phyloP scores from a whole-genome alignment of 2,329 filamentous ascomycete genomes.

The Apiospora phragmitis region DNA sequence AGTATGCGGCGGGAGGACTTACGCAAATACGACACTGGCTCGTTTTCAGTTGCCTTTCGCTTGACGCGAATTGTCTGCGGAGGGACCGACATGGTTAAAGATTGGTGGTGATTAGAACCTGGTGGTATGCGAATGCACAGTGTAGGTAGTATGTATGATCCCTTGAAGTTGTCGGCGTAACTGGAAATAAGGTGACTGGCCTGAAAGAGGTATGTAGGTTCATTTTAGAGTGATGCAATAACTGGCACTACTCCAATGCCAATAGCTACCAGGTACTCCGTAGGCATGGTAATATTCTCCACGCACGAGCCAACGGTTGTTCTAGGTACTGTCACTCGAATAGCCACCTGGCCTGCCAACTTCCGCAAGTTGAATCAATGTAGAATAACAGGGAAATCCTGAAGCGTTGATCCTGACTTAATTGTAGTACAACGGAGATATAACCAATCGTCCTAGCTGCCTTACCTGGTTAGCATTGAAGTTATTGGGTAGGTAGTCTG shows the following conservation, averaged over 20 bases:
- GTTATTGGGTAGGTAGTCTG: no score
- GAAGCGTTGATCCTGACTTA: no score
- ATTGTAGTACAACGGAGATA: no score
- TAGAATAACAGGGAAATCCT: background rate
- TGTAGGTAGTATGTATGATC: background rate
- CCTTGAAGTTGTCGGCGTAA: background rate
- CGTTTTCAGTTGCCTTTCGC: constrained; percentile 55
- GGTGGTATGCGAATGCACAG: background rate
- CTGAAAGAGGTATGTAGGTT: background rate
- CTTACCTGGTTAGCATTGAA: no score
- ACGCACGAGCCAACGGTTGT: background rate
- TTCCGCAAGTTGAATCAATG: background rate
- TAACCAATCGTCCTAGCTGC: no score
- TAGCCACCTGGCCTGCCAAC: background rate
- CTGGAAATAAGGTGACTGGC: background rate
- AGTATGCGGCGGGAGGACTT: constrained; percentile 24
- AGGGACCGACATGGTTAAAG: constrained; percentile 48
- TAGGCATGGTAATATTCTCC: background rate
- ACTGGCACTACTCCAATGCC: background rate
- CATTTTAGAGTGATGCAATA: background rate
- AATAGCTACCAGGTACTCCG: no score
- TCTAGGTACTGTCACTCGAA: background rate
- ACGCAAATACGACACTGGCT: constrained; percentile 58
- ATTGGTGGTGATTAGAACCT: constrained; percentile 25
- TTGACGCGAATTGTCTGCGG: constrained; percentile 62